phyloP scores from a whole-genome alignment of 148 eudicot species.

The Amaranthus cruentus region DNA sequence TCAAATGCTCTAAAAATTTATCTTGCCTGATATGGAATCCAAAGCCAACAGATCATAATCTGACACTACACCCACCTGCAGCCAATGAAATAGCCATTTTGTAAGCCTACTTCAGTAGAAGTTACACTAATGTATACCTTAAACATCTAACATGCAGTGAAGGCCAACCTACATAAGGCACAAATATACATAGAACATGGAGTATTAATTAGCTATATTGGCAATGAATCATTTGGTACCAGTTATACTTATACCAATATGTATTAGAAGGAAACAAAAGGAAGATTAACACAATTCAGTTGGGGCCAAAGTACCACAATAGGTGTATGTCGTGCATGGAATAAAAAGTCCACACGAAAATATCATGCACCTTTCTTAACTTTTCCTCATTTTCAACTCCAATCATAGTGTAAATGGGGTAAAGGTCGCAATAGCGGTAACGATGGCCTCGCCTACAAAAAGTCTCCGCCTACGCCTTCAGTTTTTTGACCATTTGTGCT shows the following conservation, averaged over 20 bases:
- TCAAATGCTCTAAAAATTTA: slow-evolving; percentile 2
- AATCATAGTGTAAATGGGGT: too few species aligned
- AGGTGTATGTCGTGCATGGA: not conserved
- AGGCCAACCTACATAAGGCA: not conserved
- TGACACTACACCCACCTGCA: slow-evolving; percentile 93
- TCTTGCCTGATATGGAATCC: slow-evolving; percentile 86
- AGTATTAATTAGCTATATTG: too few species aligned
- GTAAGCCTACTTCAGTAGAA: not conserved
- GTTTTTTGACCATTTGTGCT: too few species aligned
- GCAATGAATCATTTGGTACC: not conserved
- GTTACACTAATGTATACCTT: not conserved
- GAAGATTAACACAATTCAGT: not conserved
- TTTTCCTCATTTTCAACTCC: too few species aligned
- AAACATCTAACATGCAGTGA: not conserved
- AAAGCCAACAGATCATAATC: slow-evolving; percentile 89
- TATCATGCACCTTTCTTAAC: too few species aligned
- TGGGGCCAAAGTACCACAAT: not conserved
- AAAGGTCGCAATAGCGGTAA: too few species aligned
- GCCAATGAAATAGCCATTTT: slow-evolving; percentile 10
- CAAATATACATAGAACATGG: not conserved
- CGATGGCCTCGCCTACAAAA: too few species aligned
- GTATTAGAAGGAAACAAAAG: not conserved
- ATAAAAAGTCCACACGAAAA: too few species aligned
- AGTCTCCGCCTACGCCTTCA: too few species aligned
- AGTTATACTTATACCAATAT: too few species aligned